phyloP scores from a whole-genome alignment of 352 stramenopile genomes.

The Globisporangium orthogonon region DNA sequence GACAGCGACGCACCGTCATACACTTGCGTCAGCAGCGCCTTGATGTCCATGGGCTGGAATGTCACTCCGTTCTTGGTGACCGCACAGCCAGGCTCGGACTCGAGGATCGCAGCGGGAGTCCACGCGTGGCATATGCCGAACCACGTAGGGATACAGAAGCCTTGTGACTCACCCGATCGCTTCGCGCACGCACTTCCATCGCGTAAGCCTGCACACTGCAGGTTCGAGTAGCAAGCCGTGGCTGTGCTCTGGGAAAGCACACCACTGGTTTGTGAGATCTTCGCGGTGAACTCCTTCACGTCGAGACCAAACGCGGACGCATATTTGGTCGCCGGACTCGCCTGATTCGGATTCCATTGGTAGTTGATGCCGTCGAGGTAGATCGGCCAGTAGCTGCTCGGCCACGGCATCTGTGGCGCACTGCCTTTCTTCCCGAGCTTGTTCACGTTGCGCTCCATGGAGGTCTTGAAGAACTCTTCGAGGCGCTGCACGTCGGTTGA shows the following conservation, averaged over 20 bases:
- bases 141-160: constrained; percentile 48
- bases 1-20: constrained; percentile 8
- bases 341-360: constrained; percentile 22
- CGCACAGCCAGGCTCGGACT: constrained; percentile 32
- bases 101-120: constrained; percentile 28
- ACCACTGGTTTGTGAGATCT: constrained; percentile 14
- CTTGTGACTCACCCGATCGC: constrained; percentile 2
- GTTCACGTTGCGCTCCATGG: constrained; percentile 21
- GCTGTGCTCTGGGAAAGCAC: constrained; percentile 18
- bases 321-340: constrained; percentile 39
- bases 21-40: constrained; percentile 28
- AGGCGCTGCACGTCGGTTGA: constrained; percentile 30
- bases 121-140: constrained; percentile 56
- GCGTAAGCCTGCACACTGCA: constrained; percentile 19
- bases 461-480: constrained; percentile 25
- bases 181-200: constrained; percentile 23
- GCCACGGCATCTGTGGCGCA: constrained; percentile 27
- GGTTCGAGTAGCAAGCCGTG: constrained; percentile 2
- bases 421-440: constrained; percentile 21
- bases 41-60: constrained; percentile 46
- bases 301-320: constrained; percentile 34
- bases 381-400: constrained; percentile 52
- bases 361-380: constrained; percentile 65
- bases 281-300: constrained; percentile 18
- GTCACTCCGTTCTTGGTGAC: constrained; percentile 38